phyloP scores from a whole-genome alignment of 441 rosid genomes.

The Pelargonium cotyledonis region DNA sequence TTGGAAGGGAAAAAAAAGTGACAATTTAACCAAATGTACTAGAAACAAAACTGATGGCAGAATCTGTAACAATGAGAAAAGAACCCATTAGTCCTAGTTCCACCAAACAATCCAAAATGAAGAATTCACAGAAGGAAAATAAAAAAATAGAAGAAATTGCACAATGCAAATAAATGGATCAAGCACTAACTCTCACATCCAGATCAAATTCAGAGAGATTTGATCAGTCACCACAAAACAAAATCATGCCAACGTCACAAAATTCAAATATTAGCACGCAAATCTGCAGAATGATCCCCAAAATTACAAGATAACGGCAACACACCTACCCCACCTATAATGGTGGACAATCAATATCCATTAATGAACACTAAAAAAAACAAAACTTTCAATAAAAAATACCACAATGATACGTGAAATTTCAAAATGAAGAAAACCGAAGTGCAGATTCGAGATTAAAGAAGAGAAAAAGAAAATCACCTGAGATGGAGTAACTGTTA shows the following conservation, averaged over 20 bases:
- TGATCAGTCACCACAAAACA: conserved; percentile 7
- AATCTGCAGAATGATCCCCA: background rate
- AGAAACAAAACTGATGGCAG: background rate
- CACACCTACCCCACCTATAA: conserved; percentile 9
- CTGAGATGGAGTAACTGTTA: background rate
- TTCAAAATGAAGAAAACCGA: background rate
- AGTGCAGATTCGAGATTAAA: background rate
- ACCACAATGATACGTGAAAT: background rate
- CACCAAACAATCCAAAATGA: background rate
- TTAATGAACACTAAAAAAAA: background rate
- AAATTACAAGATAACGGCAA: conserved; percentile 1
- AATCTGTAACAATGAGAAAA: background rate
- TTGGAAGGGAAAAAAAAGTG: background rate
- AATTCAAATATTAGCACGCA: conserved; percentile 1
- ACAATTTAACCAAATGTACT: background rate
- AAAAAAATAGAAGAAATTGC: background rate
- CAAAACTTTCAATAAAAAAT: background rate
- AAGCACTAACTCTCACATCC: conserved; percentile 16
- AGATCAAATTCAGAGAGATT: conserved; percentile 19
- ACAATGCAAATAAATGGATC: conserved; percentile 16
- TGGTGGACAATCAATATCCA: conserved; percentile 4
- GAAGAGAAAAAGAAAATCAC: background rate
- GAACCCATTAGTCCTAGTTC: background rate
- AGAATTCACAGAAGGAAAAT: background rate
- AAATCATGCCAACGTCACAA: conserved; percentile 15